Evolutionary conservation across 768 basidiomycete species (phyloP), one percentile per base, ranked within the genome.

Genomic region (Boletus huronensis): DNA sequence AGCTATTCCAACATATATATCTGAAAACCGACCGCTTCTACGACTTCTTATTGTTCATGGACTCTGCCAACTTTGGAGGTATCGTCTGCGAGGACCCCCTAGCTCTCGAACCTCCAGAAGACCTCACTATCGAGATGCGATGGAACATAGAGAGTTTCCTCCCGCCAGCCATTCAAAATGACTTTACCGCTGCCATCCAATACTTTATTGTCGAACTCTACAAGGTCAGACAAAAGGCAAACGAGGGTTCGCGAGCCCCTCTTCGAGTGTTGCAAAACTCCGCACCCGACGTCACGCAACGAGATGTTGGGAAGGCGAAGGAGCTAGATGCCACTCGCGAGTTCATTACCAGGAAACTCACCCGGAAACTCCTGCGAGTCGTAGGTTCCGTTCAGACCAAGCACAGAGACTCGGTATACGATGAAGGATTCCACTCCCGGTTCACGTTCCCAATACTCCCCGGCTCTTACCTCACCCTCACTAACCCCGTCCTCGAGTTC

Each of bases 141-240:
- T 98, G 95, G 95, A 98, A 98, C 67, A 91, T 98, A 58, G 79
- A 85, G 56, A 78, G 81, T 1, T 98, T 97, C 77, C 82, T 99
- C 7, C 95, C 97, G 0, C 82, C 81, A 0, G 84, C 85, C 10
- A 76, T 95, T 36, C 95, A 93, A 64, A 72, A 76, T 13, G 84
- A 93, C 61, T 97, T 98, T 62, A 77, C 78, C 42, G 63, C 78
- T 3, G 78, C 84, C 42, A 73, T 98, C 40, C 88, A 89, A 44
- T 86, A 81, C 66, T 98, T 91, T 75, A 85, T 98, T 48, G 76
- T 90, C 56, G 90, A 93, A 59, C 75, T 96, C 58, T 95, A 86
- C 76, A 83, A 81, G 64, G 80, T 87, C 48, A 80, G 83, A 58
- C 85, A 87, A 58, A 82, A 82, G 66, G 72, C 77, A 32, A 84